Percentiles rank a stretch among this genome's conserved stretches.
These are phyloP conservation scores for Phytophthora pinifolia DNA, from an alignment of 352 stramenopile species.

Conservation along the genomic window DNA sequence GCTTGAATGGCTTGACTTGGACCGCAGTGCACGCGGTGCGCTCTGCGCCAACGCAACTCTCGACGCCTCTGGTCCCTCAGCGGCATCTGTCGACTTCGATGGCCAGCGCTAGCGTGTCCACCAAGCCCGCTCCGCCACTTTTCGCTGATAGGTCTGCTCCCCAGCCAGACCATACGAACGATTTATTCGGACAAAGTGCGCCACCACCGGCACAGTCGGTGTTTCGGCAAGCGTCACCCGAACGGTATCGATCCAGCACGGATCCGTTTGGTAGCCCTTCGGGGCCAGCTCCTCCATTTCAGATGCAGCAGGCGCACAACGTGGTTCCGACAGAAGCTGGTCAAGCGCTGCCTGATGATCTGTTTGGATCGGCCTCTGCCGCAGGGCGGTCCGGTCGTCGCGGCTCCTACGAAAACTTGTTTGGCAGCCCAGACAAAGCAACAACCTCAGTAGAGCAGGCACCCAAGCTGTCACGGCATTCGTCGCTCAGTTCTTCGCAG, in stretches of 20 bases:
- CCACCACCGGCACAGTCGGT: constrained; percentile 9
- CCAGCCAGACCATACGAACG: constrained; percentile 5
- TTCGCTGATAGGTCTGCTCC: constrained; percentile 6
- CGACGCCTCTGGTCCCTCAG: constrained; percentile 52
- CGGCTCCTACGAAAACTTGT: constrained; percentile 45
- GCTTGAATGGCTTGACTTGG: background rate
- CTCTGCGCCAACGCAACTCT: constrained; percentile 52
- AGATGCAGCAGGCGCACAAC: constrained; percentile 26
- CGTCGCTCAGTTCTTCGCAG: constrained; percentile 54
- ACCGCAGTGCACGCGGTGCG: constrained; percentile 40
- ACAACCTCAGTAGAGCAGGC: constrained; percentile 2
- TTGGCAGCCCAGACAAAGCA: constrained; percentile 34
- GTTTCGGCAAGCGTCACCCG: constrained; percentile 18
- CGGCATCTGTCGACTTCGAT: constrained; percentile 34
- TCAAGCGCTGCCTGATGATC: constrained; percentile 30
- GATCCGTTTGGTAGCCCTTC: constrained; percentile 34
- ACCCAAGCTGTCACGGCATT: constrained; percentile 30
- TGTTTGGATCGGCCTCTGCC: constrained; percentile 41
- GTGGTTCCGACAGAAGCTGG: constrained; percentile 19
- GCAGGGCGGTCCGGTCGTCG: constrained; percentile 32
- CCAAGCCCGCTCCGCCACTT: constrained; percentile 14
- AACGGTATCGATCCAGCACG: constrained; percentile 26
- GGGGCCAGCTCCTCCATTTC: constrained; percentile 29
- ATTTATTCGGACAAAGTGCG: constrained; percentile 29
- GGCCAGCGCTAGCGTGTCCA: constrained; percentile 9